Percentiles rank a stretch among this genome's conserved stretches.
Conservation (phyloP, 805 yeast species). For the Teunomyces kruisii region DNA sequence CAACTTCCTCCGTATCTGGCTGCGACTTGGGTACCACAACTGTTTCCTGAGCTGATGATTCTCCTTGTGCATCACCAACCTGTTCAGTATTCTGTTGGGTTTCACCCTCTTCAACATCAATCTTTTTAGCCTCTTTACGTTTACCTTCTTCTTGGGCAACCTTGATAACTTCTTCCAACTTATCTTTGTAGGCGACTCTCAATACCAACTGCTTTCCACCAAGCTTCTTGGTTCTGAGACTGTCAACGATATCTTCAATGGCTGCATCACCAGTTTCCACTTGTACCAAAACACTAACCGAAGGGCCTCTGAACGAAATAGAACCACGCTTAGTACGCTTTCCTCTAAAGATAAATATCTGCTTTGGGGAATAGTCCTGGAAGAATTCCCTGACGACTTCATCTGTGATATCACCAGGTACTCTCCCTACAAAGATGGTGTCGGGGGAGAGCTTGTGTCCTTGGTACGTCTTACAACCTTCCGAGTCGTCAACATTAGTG, state of each 20-base stretch:
- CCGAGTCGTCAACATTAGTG: slow-evolving; percentile 23
- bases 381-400: slow-evolving; percentile 46
- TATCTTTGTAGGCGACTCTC: slow-evolving; percentile 3
- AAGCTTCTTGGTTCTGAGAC: slow-evolving; percentile 36
- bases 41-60: background rate
- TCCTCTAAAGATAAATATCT: slow-evolving; percentile 47
- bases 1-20: background rate
- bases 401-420: slow-evolving; percentile 42
- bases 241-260: slow-evolving; percentile 42
- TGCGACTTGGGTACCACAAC: no score
- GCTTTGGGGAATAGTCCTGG: slow-evolving; percentile 44
- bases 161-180: slow-evolving; percentile 1
- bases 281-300: slow-evolving; percentile 53
- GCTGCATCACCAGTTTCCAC: slow-evolving; percentile 38
- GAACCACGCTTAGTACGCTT: slow-evolving; percentile 23
- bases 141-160: background rate
- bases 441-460: slow-evolving; percentile 17
- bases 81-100: background rate
- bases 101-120: background rate
- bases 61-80: background rate
- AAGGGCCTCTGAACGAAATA: slow-evolving; percentile 27
- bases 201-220: slow-evolving; percentile 19
- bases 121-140: background rate
- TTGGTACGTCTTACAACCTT: background rate
- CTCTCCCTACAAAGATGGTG: slow-evolving; percentile 45